Percentiles rank a stretch among this genome's conserved stretches.
Evolutionary conservation across 768 basidiomycete genomes (phyloP).

Genomic region (Termitomyces sp.): DNA sequence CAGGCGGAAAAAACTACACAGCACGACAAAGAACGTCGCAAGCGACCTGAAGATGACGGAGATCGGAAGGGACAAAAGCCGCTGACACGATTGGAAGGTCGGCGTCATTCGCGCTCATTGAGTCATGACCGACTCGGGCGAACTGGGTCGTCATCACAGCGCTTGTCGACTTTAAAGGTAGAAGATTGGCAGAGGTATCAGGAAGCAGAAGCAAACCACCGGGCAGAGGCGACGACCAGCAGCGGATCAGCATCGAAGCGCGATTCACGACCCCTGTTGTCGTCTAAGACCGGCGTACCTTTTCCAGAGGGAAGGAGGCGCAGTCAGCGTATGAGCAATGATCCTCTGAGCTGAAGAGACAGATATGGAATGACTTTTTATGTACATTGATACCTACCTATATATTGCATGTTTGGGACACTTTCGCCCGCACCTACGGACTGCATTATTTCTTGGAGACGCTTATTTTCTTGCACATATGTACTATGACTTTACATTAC

Average conservation of each 20-base stretch:
- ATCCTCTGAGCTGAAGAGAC: constrained; percentile 22
- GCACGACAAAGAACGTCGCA: constrained; percentile 41
- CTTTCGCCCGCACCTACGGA: constrained; percentile 1
- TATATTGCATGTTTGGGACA: constrained; percentile 1
- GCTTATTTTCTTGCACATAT: constrained; percentile 1
- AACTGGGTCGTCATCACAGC: constrained; percentile 44
- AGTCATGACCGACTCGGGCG: constrained; percentile 59
- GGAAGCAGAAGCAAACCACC: constrained; percentile 28
- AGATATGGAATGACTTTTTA: neutral
- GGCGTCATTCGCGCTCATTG: constrained; percentile 47
- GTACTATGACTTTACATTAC: constrained; percentile 2
- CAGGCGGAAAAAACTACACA: constrained; percentile 67
- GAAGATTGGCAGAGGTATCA: constrained; percentile 84
- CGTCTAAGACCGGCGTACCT: constrained; percentile 38
- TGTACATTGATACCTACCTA: neutral
- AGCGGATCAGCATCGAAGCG: constrained; percentile 24
- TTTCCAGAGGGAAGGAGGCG: constrained; percentile 45
- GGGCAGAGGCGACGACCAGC: constrained; percentile 3
- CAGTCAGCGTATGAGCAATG: constrained; percentile 28
- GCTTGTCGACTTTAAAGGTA: constrained; percentile 73
- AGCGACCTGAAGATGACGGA: constrained; percentile 37
- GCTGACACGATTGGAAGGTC: constrained; percentile 26
- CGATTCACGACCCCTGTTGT: constrained; percentile 26
- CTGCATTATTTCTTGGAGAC: constrained; percentile 7
- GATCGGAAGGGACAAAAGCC: constrained; percentile 29